phyloP scores from a whole-genome alignment of 768 basidiomycete genomes.

The Chlorophyllum brunneum region DNA sequence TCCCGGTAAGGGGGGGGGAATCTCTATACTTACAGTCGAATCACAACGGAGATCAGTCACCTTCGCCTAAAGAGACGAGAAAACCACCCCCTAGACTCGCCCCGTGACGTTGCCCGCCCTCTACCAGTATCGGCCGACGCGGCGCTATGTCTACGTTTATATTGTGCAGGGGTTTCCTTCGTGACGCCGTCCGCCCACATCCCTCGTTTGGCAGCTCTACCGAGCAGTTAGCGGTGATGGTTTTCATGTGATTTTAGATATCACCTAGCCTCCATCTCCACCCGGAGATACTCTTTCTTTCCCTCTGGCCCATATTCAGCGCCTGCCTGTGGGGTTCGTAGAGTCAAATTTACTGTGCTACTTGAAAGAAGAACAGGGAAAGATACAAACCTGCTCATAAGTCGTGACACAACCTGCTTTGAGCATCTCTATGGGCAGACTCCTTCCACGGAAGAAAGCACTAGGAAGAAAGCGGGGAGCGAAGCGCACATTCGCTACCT shows the following conservation, averaged over 20 bases:
- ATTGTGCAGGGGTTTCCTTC: slow-evolving; percentile 73
- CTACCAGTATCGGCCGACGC: not conserved
- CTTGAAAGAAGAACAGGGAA: not conserved
- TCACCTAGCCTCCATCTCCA: slow-evolving; percentile 69
- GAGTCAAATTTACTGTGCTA: not conserved
- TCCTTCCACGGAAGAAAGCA: slow-evolving; percentile 41
- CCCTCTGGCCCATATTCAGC: slow-evolving; percentile 76
- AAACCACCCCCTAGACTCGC: not conserved
- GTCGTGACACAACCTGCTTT: slow-evolving; percentile 71
- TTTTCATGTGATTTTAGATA: slow-evolving; percentile 14
- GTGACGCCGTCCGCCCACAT: slow-evolving; percentile 63
- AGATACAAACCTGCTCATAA: slow-evolving; percentile 53
- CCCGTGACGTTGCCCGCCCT: not conserved
- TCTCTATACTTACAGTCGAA: not conserved
- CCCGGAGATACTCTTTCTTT: slow-evolving; percentile 55
- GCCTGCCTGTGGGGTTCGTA: slow-evolving; percentile 42
- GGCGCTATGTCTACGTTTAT: slow-evolving; percentile 60
- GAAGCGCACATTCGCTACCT: slow-evolving; percentile 68
- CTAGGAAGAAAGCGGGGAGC: slow-evolving; percentile 52
- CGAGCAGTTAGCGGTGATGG: not conserved
- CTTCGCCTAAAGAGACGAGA: not conserved
- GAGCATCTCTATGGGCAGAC: slow-evolving; percentile 71
- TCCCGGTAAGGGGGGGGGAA: too few species aligned
- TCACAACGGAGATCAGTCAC: not conserved
- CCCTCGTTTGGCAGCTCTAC: slow-evolving; percentile 58